Evolutionary conservation across 148 eudicot species (phyloP).

Genomic region (Chenopodium album): DNA sequence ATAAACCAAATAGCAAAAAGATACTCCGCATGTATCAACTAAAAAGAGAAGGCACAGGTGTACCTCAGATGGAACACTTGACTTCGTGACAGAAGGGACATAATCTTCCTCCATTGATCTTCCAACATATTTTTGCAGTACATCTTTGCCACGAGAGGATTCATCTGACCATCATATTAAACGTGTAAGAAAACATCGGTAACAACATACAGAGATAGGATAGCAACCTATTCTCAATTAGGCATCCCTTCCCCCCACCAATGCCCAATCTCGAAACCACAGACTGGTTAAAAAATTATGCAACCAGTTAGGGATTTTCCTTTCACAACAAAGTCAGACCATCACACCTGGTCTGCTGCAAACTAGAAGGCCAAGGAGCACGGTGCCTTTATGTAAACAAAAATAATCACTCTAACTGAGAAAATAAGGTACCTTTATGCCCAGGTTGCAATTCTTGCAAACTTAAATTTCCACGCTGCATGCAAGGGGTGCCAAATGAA

Average conservation of each 20-base stretch:
- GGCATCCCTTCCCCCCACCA: background rate
- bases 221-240: background rate
- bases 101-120: constrained; percentile 22
- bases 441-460: too few relatives aligned
- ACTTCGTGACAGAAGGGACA: constrained; percentile 32
- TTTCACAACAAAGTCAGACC: too few relatives aligned
- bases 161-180: constrained; percentile 20
- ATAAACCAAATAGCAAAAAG: background rate
- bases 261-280: background rate
- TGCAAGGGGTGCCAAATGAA: too few relatives aligned
- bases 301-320: too few relatives aligned
- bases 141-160: constrained; percentile 21
- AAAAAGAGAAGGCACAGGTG: background rate
- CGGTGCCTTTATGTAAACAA: too few relatives aligned
- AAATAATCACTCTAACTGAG: too few relatives aligned
- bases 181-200: background rate
- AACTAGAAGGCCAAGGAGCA: too few relatives aligned
- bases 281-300: too few relatives aligned
- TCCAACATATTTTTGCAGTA: constrained; percentile 10
- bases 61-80: constrained; percentile 47
- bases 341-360: too few relatives aligned
- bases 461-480: too few relatives aligned
- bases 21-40: background rate
- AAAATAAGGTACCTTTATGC: too few relatives aligned
- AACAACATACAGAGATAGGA: background rate